Conservation (phyloP, 2,329 filamentous ascomycete genomes). For the Ceratocystis papillata region DNA sequence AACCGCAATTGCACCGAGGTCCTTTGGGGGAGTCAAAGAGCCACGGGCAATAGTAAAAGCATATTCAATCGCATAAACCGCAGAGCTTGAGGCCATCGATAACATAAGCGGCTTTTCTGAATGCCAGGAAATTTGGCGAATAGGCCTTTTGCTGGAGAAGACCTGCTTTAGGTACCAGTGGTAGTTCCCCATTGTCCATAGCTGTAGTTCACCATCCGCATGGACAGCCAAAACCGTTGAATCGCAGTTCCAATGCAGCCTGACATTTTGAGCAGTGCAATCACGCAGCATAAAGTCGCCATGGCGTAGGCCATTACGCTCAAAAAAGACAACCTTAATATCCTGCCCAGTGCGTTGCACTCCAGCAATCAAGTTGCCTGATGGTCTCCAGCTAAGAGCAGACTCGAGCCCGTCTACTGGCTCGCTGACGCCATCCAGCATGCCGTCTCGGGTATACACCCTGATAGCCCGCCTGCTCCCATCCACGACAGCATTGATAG, state of each 20-base stretch:
- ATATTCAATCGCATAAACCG: constrained; percentile 41
- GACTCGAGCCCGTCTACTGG: constrained; percentile 86
- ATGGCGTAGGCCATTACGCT: constrained; percentile 93
- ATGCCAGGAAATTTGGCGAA: constrained; percentile 57
- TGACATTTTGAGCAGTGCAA: constrained; percentile 43
- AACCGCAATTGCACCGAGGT: constrained; percentile 69
- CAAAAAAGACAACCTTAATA: constrained; percentile 82
- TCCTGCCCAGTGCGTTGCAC: constrained; percentile 60
- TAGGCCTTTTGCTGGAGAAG: constrained; percentile 39
- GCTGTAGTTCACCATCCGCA: constrained; percentile 62
- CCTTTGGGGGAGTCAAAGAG: constrained; percentile 57
- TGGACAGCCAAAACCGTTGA: constrained; percentile 82
- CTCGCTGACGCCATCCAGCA: constrained; percentile 86
- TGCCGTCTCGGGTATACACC: constrained; percentile 81
- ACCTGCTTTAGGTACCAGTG: constrained; percentile 98
- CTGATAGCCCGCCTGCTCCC: constrained; percentile 66
- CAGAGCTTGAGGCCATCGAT: constrained; percentile 38
- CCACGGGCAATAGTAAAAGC: constrained; percentile 58
- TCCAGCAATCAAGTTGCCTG: constrained; percentile 81
- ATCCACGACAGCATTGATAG: constrained; percentile 67
- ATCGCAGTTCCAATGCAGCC: constrained; percentile 78
- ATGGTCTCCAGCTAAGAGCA: constrained; percentile 79
- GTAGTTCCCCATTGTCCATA: constrained; percentile 97
- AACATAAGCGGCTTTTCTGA: constrained; percentile 69
- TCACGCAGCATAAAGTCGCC: constrained; percentile 78